These are phyloP conservation scores for Puccinia hordei DNA, from an alignment of 1,284 basidiomycete genomes.

Conservation along the genomic window DNA sequence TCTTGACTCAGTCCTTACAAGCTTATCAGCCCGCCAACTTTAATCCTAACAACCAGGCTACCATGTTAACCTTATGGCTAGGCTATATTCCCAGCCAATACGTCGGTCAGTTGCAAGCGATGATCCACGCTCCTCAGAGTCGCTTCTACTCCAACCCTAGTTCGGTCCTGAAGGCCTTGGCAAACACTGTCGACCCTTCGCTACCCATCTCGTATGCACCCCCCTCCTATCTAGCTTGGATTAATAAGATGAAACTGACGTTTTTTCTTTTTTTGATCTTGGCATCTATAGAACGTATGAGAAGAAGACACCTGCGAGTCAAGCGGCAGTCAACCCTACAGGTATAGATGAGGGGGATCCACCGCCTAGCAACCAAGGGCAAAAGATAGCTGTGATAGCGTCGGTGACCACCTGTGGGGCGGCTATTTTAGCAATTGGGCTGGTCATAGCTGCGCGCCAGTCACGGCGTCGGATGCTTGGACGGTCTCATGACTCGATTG, in stretches of 20 bases:
- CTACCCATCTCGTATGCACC: constrained; percentile 52
- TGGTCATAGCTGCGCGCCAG: constrained; percentile 27
- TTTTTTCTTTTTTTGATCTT: neutral
- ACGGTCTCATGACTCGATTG: neutral
- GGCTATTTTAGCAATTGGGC: constrained; percentile 32
- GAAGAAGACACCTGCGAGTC: constrained; percentile 31
- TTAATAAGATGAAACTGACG: no score
- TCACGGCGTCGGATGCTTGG: neutral
- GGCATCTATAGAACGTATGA: neutral
- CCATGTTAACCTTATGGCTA: constrained; percentile 60
- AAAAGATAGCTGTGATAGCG: constrained; percentile 44
- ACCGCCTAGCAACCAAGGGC: constrained; percentile 7
- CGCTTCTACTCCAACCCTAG: constrained; percentile 61
- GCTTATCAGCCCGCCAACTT: constrained; percentile 60
- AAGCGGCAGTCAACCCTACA: neutral
- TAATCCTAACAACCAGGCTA: constrained; percentile 56
- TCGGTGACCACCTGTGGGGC: constrained; percentile 42
- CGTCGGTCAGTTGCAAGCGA: constrained; percentile 58
- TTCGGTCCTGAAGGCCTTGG: constrained; percentile 52
- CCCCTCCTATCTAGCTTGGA: neutral
- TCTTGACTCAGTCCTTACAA: constrained; percentile 60
- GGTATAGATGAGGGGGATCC: neutral
- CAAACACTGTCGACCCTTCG: constrained; percentile 52
- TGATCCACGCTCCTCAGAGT: constrained; percentile 58
- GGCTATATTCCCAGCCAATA: constrained; percentile 60